Conservation (phyloP, 2,329 filamentous ascomycete genomes). For the Sphaerulina musiva region DNA sequence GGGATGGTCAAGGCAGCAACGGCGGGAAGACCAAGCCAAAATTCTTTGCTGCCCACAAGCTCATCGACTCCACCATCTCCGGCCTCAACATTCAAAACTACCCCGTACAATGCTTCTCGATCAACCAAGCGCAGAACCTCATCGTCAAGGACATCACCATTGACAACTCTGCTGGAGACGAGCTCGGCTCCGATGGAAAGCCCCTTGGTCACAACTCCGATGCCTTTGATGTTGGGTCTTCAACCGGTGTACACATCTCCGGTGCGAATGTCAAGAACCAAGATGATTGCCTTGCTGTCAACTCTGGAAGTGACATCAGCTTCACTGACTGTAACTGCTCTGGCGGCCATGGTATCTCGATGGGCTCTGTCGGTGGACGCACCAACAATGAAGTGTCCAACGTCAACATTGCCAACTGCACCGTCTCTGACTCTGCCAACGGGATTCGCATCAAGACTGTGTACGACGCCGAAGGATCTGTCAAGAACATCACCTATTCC, state of each 20-base stretch:
- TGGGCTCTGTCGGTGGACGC: constrained; percentile 47
- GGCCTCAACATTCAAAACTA: constrained; percentile 39
- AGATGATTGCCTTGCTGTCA: constrained; percentile 33
- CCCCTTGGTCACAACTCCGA: constrained; percentile 37
- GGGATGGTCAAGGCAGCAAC: constrained; percentile 44
- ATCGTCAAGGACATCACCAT: constrained; percentile 36
- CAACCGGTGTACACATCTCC: constrained; percentile 27
- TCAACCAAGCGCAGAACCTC: constrained; percentile 33
- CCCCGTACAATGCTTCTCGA: constrained; percentile 38
- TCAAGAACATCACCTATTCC: constrained; percentile 48
- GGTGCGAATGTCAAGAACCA: constrained; percentile 31
- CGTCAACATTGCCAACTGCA: constrained; percentile 47
- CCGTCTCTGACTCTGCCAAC: constrained; percentile 49
- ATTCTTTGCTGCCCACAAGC: constrained; percentile 38
- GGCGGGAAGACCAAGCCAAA: constrained; percentile 40
- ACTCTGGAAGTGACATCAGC: constrained; percentile 26
- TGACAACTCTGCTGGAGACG: constrained; percentile 38
- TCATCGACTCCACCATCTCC: constrained; percentile 35
- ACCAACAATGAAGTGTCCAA: constrained; percentile 48
- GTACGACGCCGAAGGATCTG: constrained; percentile 45
- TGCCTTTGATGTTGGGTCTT: constrained; percentile 34
- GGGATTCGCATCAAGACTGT: constrained; percentile 54
- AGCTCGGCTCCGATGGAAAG: constrained; percentile 33
- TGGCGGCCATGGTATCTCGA: constrained; percentile 24
- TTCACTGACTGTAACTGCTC: constrained; percentile 25